phyloP scores from a whole-genome alignment of 257 asterid genomes.

The Oldenlandia corymbosa region DNA sequence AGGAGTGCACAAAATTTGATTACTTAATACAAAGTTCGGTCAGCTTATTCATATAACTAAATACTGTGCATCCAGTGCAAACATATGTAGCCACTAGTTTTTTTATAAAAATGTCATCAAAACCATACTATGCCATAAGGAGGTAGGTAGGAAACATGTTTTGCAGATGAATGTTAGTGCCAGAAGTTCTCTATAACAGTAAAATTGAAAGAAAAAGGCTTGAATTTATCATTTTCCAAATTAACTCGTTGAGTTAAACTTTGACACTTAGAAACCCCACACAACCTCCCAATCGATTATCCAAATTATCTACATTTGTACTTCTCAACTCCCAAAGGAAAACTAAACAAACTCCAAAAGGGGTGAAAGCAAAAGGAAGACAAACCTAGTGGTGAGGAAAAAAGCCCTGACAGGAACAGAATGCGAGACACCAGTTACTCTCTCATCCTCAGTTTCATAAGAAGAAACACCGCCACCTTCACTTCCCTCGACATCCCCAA shows the following conservation, averaged over 20 bases:
- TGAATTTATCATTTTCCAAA: too few relatives aligned
- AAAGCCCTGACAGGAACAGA: slow-evolving; percentile 83
- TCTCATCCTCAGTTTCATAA: slow-evolving; percentile 38
- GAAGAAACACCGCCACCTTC: slow-evolving; percentile 15
- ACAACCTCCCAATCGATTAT: background rate
- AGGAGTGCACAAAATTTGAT: background rate
- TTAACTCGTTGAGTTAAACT: background rate
- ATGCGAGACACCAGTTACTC: slow-evolving; percentile 28
- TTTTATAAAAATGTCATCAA: too few relatives aligned
- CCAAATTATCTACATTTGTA: background rate
- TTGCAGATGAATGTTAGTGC: background rate
- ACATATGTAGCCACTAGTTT: background rate
- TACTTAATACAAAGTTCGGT: too few relatives aligned
- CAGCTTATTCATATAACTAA: background rate
- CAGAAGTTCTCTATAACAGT: background rate
- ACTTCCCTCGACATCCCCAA: slow-evolving; percentile 22
- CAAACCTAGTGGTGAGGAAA: slow-evolving; percentile 88
- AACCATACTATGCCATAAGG: background rate
- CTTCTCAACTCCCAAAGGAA: background rate
- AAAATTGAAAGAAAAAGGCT: too few relatives aligned
- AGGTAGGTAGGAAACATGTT: too few relatives aligned
- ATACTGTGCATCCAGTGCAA: background rate
- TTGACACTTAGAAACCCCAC: background rate
- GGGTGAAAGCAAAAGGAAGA: background rate
- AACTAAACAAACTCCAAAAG: background rate